Evolutionary conservation across 306 rosid genomes (phyloP), one percentile per base, ranked within the genome.

Genomic region (Vachellia collinsii): DNA sequence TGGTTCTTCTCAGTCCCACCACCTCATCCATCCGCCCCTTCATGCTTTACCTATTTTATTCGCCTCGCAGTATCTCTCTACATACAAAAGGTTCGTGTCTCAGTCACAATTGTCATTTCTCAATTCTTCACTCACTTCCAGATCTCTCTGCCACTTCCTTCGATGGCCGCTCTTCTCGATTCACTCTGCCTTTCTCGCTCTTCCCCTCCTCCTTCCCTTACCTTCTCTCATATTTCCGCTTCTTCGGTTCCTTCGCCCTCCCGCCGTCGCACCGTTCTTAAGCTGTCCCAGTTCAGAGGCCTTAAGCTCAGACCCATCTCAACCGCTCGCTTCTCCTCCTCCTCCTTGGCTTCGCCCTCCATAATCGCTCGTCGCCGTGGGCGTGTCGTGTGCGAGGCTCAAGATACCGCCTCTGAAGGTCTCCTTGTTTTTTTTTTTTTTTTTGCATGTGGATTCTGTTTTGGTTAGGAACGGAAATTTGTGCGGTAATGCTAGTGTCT

Each of bases 81-180:
- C 34, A 19, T 14, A 9, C 0, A 10, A 0, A 19, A 39, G 11
- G 34, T 6, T 5, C 9, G 46, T 43, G 1, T 8, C 54, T 19
- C 58, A 29, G 34, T 29, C 2, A 2, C 4, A 17, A 66, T 7
- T 3, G 14, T 61, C 51, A 4, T 22, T 56, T 62, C 51, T 61
- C 51, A 25, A 16, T 56, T 62, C 7, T 8, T 37, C 44, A 65
- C 23, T 46, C 42, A 58, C 10, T 17, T 53, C 39, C 36, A 6
- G 25, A 16, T 54, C 77, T 64, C 71, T 4, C 63, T 74, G 41
- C 70, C 56, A 77, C 72, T 82, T 59, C 13, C 88, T 68, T 25
- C 82, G 6, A 93, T 93, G 98, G 93, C 98, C 68, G 67, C 92
- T 62, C 72, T 85, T 5, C 83, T 90, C 63, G 93, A 90, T 36